These are phyloP conservation scores for Lablab purpureus DNA, from an alignment of 306 rosid genomes.

Conservation along the genomic window DNA sequence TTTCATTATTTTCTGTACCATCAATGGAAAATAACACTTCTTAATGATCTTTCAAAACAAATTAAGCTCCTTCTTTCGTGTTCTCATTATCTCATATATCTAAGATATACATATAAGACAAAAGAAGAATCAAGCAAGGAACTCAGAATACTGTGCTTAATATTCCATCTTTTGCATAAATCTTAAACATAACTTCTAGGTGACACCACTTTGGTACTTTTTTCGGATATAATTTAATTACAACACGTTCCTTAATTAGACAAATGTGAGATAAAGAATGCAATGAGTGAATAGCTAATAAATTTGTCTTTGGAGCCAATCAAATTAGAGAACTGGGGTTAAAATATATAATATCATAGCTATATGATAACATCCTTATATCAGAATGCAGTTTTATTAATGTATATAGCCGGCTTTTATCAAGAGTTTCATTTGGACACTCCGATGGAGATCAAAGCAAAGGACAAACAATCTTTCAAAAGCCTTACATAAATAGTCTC, in stretches of 20 bases:
- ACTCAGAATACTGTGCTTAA: neutral
- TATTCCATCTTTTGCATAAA: neutral
- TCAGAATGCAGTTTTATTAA: neutral
- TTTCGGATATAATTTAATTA: neutral
- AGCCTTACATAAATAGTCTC: neutral
- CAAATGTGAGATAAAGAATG: neutral
- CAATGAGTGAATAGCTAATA: neutral
- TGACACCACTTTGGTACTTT: neutral
- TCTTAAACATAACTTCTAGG: neutral
- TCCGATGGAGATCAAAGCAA: neutral
- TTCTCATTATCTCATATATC: neutral
- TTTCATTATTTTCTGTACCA: too few species aligned
- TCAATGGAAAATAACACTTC: too few species aligned
- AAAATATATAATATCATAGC: neutral
- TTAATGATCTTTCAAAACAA: neutral
- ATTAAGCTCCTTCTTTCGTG: neutral
- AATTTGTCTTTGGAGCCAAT: too few species aligned
- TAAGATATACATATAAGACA: neutral
- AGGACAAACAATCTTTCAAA: neutral
- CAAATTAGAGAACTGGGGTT: neutral
- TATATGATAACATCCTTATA: neutral
- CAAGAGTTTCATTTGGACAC: neutral
- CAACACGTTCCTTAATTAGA: neutral
- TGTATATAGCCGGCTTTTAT: neutral
- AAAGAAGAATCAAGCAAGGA: neutral